Evolutionary conservation across 2,329 filamentous ascomycete genomes (phyloP).

Genomic region (Nectriaceae sp.): DNA sequence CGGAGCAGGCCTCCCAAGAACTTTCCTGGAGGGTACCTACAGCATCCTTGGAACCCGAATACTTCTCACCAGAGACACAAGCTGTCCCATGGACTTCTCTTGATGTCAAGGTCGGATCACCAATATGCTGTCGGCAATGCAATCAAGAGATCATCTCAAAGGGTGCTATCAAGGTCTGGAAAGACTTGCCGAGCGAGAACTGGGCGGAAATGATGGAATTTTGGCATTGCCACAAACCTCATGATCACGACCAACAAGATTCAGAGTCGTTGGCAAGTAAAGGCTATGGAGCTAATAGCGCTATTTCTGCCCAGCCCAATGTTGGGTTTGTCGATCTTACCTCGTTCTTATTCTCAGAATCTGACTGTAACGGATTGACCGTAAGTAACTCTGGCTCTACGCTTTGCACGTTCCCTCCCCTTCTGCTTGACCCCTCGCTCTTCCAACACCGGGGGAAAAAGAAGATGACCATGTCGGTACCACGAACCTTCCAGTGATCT

Average conservation of each 20-base stretch:
- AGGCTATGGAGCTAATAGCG: slow-evolving; percentile 82
- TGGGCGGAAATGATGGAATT: slow-evolving; percentile 99
- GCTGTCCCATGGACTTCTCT: slow-evolving; percentile 58
- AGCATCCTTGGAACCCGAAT: slow-evolving; percentile 23
- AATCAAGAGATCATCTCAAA: slow-evolving; percentile 37
- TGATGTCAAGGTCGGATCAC: slow-evolving; percentile 43
- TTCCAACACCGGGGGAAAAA: slow-evolving; percentile 43
- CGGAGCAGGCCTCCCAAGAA: slow-evolving; percentile 31
- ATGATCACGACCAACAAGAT: slow-evolving; percentile 51
- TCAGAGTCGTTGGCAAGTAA: slow-evolving; percentile 58
- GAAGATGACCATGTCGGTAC: slow-evolving; percentile 62
- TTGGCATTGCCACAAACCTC: slow-evolving; percentile 98
- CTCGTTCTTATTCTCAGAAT: slow-evolving; percentile 69
- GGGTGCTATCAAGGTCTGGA: slow-evolving; percentile 64
- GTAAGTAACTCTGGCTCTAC: slow-evolving; percentile 33
- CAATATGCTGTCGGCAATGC: slow-evolving; percentile 48
- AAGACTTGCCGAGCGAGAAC: slow-evolving; percentile 91
- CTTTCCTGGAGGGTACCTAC: slow-evolving; percentile 59
- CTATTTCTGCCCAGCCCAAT: slow-evolving; percentile 64
- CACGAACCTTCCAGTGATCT: slow-evolving; percentile 50
- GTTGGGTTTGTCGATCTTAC: slow-evolving; percentile 81
- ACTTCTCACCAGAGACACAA: slow-evolving; percentile 38
- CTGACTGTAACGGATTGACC: slow-evolving; percentile 58
- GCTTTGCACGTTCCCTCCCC: neutral
- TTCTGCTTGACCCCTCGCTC: neutral